A percentile compares a stretch with the other conserved stretches of the same genome.
Conservation (phyloP, 2,329 filamentous ascomycete genomes). For the Colletotrichum sojae region DNA sequence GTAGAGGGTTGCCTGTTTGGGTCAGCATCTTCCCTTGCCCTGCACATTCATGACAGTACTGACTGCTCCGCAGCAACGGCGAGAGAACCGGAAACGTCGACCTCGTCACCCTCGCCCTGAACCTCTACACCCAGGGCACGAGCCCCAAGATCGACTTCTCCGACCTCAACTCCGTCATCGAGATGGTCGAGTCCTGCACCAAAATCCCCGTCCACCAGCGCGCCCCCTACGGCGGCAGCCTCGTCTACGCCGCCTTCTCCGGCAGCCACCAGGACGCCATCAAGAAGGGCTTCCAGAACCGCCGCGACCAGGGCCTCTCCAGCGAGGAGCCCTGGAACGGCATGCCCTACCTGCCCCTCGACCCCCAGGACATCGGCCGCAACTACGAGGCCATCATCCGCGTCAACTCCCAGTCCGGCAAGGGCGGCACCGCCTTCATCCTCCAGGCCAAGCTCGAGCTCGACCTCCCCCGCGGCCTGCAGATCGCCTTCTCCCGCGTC, state of each 20-base stretch:
- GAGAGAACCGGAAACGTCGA: slow-evolving; percentile 97
- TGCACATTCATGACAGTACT: background rate
- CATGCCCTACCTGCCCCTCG: slow-evolving; percentile 88
- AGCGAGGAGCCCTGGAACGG: slow-evolving; percentile 79
- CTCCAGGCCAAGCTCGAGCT: slow-evolving; percentile 86
- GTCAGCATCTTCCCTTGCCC: background rate
- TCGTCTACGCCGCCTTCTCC: slow-evolving; percentile 93
- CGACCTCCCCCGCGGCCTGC: slow-evolving; percentile 91
- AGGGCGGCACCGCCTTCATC: slow-evolving; percentile 95
- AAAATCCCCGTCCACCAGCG: slow-evolving; percentile 95
- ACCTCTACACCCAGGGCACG: slow-evolving; percentile 95
- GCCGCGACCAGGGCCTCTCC: slow-evolving; percentile 71
- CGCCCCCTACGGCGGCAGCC: slow-evolving; percentile 89
- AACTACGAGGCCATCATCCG: slow-evolving; percentile 99
- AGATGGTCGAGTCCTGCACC: slow-evolving; percentile 91
- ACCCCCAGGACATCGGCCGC: slow-evolving; percentile 92
- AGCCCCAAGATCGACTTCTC: slow-evolving; percentile 91
- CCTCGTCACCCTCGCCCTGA: slow-evolving; percentile 90
- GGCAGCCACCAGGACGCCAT: slow-evolving; percentile 97
- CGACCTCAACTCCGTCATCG: slow-evolving; percentile 87
- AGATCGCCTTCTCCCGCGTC: slow-evolving; percentile 90
- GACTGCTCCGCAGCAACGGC: slow-evolving; percentile 71
- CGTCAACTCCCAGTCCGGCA: slow-evolving; percentile 96
- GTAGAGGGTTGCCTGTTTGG: slow-evolving; percentile 96
- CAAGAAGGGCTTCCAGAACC: slow-evolving; percentile 87